Evolutionary conservation across 2,329 filamentous ascomycete species (phyloP).

Genomic region (Penicillium sp.): DNA sequence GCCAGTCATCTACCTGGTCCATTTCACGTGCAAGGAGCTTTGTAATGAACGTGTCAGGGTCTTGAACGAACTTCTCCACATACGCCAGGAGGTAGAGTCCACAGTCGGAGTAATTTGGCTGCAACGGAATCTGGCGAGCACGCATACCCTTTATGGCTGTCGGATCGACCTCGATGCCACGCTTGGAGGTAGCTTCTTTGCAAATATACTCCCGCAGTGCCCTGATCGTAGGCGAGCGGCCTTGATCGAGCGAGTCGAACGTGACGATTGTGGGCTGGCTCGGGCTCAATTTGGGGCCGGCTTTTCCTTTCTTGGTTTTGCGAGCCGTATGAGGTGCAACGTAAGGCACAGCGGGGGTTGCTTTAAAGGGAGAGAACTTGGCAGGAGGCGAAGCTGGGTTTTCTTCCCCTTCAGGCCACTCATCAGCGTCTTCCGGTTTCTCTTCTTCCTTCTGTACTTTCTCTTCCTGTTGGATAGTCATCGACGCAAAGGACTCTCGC

Average conservation of each 20-base stretch:
- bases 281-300: conserved; percentile 43
- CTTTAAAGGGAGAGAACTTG: neutral
- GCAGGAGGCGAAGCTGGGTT: conserved; percentile 12
- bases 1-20: conserved; percentile 52
- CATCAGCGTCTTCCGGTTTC: conserved; percentile 26
- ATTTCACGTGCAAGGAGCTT: conserved; percentile 64
- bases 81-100: conserved; percentile 84
- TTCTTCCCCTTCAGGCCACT: conserved; percentile 36
- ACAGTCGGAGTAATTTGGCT: conserved; percentile 83
- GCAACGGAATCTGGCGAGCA: conserved; percentile 69
- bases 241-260: conserved; percentile 72
- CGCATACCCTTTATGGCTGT: conserved; percentile 57
- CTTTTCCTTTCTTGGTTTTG: conserved; percentile 27
- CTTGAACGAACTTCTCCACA: conserved; percentile 70
- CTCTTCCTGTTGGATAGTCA: conserved; percentile 14
- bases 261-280: conserved; percentile 70
- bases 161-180: conserved; percentile 45
- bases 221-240: conserved; percentile 61
- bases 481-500: conserved; percentile 26
- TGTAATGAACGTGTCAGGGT: conserved; percentile 66
- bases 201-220: conserved; percentile 72
- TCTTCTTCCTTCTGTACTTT: conserved; percentile 24
- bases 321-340: conserved; percentile 3
- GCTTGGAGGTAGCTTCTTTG: conserved; percentile 65
- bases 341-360: neutral